These are phyloP conservation scores for Dittrichia graveolens DNA, from an alignment of 129 eudicot species.

Conservation along the genomic window DNA sequence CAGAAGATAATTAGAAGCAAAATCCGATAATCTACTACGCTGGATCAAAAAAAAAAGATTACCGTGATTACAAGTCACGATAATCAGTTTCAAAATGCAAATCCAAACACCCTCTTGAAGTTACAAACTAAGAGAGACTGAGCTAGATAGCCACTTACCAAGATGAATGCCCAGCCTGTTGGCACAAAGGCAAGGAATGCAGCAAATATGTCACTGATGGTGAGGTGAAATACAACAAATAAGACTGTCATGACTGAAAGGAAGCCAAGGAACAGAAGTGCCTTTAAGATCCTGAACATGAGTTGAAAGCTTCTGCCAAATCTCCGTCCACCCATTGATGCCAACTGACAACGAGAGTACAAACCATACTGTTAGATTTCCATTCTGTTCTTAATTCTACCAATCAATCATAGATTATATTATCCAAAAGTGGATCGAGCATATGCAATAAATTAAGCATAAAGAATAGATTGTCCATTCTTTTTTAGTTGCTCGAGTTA, in stretches of 20 bases:
- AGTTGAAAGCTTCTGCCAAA: conserved; percentile 94
- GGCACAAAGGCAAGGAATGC: conserved; percentile 90
- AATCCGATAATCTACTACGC: too few relatives aligned
- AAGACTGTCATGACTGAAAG: conserved; percentile 86
- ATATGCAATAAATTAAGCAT: too few relatives aligned
- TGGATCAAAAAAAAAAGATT: too few relatives aligned
- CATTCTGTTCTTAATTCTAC: neutral
- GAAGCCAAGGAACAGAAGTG: conserved; percentile 91
- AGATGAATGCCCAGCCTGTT: conserved; percentile 91
- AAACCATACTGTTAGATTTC: conserved; percentile 15
- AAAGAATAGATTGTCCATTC: too few relatives aligned
- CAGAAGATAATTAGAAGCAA: too few relatives aligned
- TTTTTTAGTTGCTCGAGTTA: too few relatives aligned
- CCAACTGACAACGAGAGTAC: conserved; percentile 56
- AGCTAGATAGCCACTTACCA: conserved; percentile 48
- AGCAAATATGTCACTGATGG: conserved; percentile 74
- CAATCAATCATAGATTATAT: neutral
- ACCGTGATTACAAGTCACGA: too few relatives aligned
- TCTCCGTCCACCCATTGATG: conserved; percentile 85
- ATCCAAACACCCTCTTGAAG: too few relatives aligned
- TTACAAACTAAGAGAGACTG: neutral
- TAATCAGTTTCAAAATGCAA: too few relatives aligned
- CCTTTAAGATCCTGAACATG: conserved; percentile 93
- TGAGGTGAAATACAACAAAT: conserved; percentile 76
- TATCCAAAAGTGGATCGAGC: too few relatives aligned